A percentile compares a stretch with the other conserved stretches of the same genome.
phyloP scores from a whole-genome alignment of 164 flowering plant genomes.

The Kalanchoe fedtschenkoi region DNA sequence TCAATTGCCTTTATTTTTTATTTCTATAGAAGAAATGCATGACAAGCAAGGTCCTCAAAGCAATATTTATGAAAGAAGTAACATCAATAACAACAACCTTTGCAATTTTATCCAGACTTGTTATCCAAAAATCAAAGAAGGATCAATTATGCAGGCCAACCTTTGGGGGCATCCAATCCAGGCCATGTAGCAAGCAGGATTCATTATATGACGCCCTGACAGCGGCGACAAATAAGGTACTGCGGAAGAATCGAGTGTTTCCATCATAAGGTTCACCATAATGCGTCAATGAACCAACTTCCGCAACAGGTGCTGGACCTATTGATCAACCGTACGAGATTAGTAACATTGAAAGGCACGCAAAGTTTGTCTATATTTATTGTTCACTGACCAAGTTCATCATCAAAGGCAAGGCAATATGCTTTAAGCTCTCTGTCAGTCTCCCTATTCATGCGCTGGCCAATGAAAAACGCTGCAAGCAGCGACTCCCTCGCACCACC shows the following conservation, averaged over 20 bases:
- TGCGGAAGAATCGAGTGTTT: constrained; percentile 81
- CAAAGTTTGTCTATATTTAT: too few relatives aligned
- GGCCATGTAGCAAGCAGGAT: constrained; percentile 95
- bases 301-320: constrained; percentile 85
- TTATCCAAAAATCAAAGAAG: not conserved
- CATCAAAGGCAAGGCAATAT: constrained; percentile 96
- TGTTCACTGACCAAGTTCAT: constrained; percentile 75
- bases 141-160: constrained; percentile 21
- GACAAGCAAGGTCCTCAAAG: not conserved
- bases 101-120: not conserved
- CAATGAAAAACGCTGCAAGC: constrained; percentile 88
- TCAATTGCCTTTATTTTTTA: not conserved
- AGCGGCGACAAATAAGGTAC: constrained; percentile 95
- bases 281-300: constrained; percentile 88
- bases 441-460: constrained; percentile 98
- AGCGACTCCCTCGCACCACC: constrained; percentile 54
- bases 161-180: constrained; percentile 99
- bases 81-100: not conserved
- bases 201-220: constrained; percentile 94
- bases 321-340: constrained; percentile 8
- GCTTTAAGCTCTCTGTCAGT: constrained; percentile 95
- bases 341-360: not conserved
- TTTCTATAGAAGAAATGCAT: not conserved
- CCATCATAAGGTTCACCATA: constrained; percentile 99
- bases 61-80: not conserved